Evolutionary conservation across 2,329 filamentous ascomycete species (phyloP).

Genomic region (Scedosporium dehoogii): DNA sequence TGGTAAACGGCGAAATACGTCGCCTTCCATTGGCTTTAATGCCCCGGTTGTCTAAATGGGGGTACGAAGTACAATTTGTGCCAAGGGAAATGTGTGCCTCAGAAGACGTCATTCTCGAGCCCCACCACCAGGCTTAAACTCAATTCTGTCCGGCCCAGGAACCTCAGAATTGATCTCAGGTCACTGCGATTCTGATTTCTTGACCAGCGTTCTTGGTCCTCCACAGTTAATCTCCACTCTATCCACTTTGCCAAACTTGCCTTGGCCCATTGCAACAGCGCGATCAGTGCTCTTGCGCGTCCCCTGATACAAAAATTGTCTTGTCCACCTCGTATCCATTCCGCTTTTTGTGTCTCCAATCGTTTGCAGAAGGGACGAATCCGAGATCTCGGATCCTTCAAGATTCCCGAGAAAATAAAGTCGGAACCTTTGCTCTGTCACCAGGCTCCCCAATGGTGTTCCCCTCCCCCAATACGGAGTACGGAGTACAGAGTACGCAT

Average conservation of each 20-base stretch:
- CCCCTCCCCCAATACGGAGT: too few relatives aligned
- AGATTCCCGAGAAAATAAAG: neutral
- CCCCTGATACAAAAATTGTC: neutral
- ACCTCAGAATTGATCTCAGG: too few relatives aligned
- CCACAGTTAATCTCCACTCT: neutral
- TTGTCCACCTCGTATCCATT: neutral
- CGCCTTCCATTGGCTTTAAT: neutral
- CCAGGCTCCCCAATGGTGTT: neutral
- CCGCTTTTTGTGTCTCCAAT: too few relatives aligned
- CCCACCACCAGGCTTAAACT: too few relatives aligned
- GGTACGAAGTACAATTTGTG: too few relatives aligned
- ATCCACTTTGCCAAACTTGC: too few relatives aligned
- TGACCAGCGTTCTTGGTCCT: neutral
- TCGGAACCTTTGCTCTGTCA: neutral
- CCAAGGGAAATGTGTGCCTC: too few relatives aligned
- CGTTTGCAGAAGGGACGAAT: neutral
- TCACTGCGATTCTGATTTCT: too few relatives aligned
- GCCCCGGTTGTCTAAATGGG: too few relatives aligned
- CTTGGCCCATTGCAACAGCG: neutral
- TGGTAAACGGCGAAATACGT: neutral
- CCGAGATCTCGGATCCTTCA: neutral
- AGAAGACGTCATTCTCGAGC: too few relatives aligned
- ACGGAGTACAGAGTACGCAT: too few relatives aligned
- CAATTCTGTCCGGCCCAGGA: too few relatives aligned
- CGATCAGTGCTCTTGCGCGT: neutral